Evolutionary conservation across 176 grass and related monocot genomes (phyloP), one percentile per base, ranked within the genome.

Genomic region (Phragmites australis): DNA sequence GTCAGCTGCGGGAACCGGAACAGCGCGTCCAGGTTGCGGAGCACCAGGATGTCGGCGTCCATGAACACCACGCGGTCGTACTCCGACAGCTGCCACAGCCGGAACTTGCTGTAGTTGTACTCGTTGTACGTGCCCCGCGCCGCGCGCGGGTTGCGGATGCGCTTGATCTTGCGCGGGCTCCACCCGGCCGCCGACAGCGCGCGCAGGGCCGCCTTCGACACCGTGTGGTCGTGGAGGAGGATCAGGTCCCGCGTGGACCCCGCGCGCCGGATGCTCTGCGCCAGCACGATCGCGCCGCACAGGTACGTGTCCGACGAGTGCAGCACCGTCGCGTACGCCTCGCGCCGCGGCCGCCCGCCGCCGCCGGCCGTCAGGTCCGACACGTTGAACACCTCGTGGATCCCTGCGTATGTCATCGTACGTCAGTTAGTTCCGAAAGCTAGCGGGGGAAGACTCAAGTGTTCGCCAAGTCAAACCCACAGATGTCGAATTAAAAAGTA

Each of bases 101-200:
- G 90, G 84, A 98, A 92, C 90, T 98, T 98, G 92, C 95, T 98
- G 95, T 93, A 98, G 88, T 98, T 98, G 90, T 98, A 90, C 86
- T 98, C 95, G 75, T 98, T 98, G 83, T 98, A 98, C 17, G 81
- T 89, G 64, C 90, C 83, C 0, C 74, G 80, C 64, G 82, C 83
- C 7, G 95, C 92, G 21, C 84, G 90, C 10, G 95, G 95, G 86
- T 98, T 98, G 40, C 91, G 90, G 81, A 97, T 97, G 27, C 90
- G 90, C 82, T 77, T 71, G 70, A 97, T 93, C 83, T 50, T 48
- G 10, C 81, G 90, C 1, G 87, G 90, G 3, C 46, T 74, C 93
- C 93, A 97, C 0, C 93, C 93, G 5, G 93, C 90, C 32, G 86
- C 86, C 4, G 64, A 19, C n/a, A 98, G 90, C 16, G 88, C 84